These are phyloP conservation scores for Malus sieversii DNA, from an alignment of 306 rosid species.

Conservation along the genomic window DNA sequence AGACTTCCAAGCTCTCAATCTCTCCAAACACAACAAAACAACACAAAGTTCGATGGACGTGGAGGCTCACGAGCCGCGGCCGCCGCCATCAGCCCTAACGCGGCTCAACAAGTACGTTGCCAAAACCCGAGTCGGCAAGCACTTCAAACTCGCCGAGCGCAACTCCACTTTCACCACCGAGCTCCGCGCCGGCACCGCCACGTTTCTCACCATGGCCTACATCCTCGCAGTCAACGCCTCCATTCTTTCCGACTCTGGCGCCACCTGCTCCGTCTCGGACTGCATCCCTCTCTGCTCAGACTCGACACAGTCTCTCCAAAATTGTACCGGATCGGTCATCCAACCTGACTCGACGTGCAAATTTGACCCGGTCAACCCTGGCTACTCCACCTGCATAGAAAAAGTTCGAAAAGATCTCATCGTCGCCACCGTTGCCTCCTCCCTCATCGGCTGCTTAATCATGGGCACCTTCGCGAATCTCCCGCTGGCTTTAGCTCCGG, in stretches of 20 bases:
- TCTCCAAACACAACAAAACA: neutral
- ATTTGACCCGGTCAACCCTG: conserved; percentile 82
- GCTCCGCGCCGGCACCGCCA: conserved; percentile 95
- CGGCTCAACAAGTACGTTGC: conserved; percentile 51
- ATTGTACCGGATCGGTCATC: conserved; percentile 41
- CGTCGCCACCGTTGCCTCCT: conserved; percentile 81
- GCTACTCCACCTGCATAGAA: conserved; percentile 65
- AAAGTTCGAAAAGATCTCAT: conserved; percentile 63
- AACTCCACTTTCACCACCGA: conserved; percentile 90
- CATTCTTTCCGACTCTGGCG: conserved; percentile 86
- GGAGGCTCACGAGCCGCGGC: conserved; percentile 38
- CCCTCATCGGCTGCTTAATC: conserved; percentile 76
- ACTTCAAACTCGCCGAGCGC: conserved; percentile 71
- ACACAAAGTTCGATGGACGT: conserved; percentile 4
- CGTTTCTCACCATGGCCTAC: conserved; percentile 98
- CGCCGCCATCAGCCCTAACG: conserved; percentile 13
- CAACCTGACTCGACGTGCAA: conserved; percentile 59
- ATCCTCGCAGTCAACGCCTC: conserved; percentile 98
- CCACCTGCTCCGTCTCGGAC: conserved; percentile 75
- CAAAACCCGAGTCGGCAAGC: conserved; percentile 46
- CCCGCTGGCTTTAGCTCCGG: conserved; percentile 88
- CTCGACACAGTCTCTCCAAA: conserved; percentile 30
- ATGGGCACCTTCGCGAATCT: conserved; percentile 94
- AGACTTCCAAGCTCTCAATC: neutral
- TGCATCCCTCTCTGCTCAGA: conserved; percentile 83